Evolutionary conservation across 1,284 basidiomycete genomes (phyloP).

Genomic region (Leccinum glutinopallens): DNA sequence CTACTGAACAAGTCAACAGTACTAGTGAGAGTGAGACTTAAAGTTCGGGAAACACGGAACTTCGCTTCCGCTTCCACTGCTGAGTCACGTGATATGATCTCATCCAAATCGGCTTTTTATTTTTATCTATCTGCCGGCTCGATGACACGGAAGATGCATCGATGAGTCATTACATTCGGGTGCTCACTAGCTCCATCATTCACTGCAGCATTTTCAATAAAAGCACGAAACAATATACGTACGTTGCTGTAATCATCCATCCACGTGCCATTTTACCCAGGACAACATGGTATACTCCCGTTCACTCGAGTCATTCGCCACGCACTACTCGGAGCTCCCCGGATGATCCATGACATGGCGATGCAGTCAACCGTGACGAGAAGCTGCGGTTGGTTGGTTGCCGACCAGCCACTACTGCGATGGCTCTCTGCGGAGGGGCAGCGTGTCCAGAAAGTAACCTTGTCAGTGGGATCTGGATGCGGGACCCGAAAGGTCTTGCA

Average conservation of each 20-base stretch:
- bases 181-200: not conserved
- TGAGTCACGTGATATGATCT: constrained; percentile 21
- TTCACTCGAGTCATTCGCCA: no score
- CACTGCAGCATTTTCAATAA: not conserved
- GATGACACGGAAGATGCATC: not conserved
- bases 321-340: no score
- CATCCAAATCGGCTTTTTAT: not conserved
- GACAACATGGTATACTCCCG: no score
- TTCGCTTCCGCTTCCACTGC: not conserved
- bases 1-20: constrained; percentile 16
- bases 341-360: no score
- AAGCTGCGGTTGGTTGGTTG: not conserved
- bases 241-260: not conserved
- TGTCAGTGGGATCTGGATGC: not conserved
- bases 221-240: not conserved
- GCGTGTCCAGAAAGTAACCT: not conserved
- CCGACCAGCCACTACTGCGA: not conserved
- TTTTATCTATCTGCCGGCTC: not conserved
- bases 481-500: no score
- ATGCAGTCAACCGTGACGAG: not conserved
- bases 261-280: not conserved
- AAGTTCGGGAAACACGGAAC: not conserved
- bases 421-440: not conserved
- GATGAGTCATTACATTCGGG: no score
- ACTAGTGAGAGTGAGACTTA: not conserved